A percentile compares a stretch with the other conserved stretches of the same genome.
phyloP scores from a whole-genome alignment of 2,329 filamentous ascomycete species.

The Penicillium paneum region DNA sequence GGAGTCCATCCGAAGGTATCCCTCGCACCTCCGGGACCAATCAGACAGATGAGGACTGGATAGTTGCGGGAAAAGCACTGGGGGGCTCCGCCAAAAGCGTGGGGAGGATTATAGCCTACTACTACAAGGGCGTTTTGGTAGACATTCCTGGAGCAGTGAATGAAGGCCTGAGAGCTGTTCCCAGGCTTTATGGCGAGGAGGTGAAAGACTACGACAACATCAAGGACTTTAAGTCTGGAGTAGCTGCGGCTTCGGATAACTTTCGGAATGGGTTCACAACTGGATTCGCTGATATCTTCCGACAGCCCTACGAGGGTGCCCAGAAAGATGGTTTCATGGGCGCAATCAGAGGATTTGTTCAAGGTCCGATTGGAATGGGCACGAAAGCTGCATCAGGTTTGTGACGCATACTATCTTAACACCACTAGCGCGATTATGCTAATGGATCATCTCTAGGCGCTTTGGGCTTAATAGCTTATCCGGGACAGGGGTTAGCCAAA shows the following conservation, averaged over 20 bases:
- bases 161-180: constrained; percentile 37
- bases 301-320: constrained; percentile 29
- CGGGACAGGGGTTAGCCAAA: constrained; percentile 32
- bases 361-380: constrained; percentile 24
- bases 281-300: constrained; percentile 34
- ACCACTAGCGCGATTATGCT: neutral
- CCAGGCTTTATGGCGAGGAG: constrained; percentile 38
- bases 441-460: constrained; percentile 13
- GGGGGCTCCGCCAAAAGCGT: constrained; percentile 24
- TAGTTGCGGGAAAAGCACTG: constrained; percentile 4
- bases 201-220: constrained; percentile 33
- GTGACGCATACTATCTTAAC: neutral
- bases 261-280: constrained; percentile 33
- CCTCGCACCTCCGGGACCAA: neutral
- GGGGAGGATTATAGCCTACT: constrained; percentile 25
- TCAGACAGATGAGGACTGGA: neutral
- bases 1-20: neutral
- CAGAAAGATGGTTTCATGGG: constrained; percentile 34
- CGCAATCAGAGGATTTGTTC: constrained; percentile 35
- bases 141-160: constrained; percentile 38
- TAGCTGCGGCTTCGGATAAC: constrained; percentile 31
- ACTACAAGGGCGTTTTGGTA: constrained; percentile 35
- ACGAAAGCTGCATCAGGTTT: constrained; percentile 9
- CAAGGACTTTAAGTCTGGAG: constrained; percentile 34
- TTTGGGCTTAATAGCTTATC: constrained; percentile 33